These are phyloP conservation scores for Nicotiana tabacum DNA, from an alignment of 257 asterid genomes.

Conservation along the genomic window DNA sequence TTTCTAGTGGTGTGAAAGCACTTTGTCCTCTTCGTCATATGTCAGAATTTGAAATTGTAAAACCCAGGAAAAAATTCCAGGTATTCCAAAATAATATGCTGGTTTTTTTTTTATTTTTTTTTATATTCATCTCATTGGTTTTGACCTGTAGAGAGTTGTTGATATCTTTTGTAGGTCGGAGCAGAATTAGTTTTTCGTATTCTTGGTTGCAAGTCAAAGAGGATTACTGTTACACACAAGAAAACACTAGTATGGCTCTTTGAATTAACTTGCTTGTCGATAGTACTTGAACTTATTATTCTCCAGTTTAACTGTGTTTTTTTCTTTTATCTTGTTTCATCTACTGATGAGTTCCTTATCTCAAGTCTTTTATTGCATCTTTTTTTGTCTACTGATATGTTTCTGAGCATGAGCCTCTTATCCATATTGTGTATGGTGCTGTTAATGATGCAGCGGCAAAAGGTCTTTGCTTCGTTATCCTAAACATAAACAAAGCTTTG, in stretches of 20 bases:
- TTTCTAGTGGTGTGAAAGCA: conserved; percentile 91
- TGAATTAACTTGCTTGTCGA: conserved; percentile 8
- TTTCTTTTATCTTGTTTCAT: not conserved
- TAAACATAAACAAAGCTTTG: not conserved
- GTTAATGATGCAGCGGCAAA: not conserved
- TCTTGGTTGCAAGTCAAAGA: conserved; percentile 96
- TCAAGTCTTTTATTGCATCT: not conserved
- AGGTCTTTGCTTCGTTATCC: not conserved
- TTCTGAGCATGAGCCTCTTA: not conserved
- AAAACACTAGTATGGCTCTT: conserved; percentile 76
- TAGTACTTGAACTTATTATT: not conserved
- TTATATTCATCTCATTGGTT: conserved; percentile 8
- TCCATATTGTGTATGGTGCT: not conserved
- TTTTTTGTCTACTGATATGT: not conserved
- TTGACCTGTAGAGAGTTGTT: conserved; percentile 3
- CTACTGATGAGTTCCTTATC: not conserved
- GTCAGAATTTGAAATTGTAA: conserved; percentile 92
- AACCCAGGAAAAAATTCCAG: conserved; percentile 96
- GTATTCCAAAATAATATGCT: conserved; percentile 34
- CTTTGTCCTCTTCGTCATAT: conserved; percentile 98
- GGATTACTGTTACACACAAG: conserved; percentile 94
- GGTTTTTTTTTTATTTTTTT: not conserved
- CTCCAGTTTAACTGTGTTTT: not conserved
- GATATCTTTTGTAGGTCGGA: conserved; percentile 63
- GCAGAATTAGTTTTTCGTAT: conserved; percentile 80